Evolutionary conservation across 225 moss, liverwort and hornwort species (phyloP).

Genomic region (Neckera pumila): DNA sequence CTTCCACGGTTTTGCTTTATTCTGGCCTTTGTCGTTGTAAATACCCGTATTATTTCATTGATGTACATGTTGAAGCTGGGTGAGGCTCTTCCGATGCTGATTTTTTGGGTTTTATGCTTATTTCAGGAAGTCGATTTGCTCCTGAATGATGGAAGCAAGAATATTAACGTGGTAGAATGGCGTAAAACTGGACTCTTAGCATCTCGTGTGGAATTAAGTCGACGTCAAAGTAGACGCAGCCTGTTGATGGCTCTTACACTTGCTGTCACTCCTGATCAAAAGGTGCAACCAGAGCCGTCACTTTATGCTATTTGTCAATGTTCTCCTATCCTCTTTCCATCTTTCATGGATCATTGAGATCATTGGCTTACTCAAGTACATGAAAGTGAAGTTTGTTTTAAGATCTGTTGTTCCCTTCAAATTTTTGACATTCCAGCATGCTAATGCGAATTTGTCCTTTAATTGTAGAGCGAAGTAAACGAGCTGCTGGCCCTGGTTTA

Average conservation of each 20-base stretch:
- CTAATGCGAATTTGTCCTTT: neutral
- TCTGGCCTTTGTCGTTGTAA: neutral
- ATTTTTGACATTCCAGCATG: neutral
- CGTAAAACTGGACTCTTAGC: constrained; percentile 58
- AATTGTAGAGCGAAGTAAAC: constrained; percentile 82
- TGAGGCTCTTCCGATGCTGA: neutral
- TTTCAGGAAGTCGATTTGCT: constrained; percentile 88
- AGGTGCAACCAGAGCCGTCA: constrained; percentile 23
- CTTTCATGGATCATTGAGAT: neutral
- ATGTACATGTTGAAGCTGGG: neutral
- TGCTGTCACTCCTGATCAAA: constrained; percentile 72
- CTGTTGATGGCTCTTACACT: constrained; percentile 78
- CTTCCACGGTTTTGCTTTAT: neutral
- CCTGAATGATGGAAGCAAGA: constrained; percentile 96
- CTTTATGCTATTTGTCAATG: neutral
- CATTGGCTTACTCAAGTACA: neutral
- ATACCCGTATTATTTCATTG: neutral
- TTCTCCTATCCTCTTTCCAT: neutral
- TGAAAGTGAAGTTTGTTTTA: neutral
- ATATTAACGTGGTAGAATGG: constrained; percentile 88
- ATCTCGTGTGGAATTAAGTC: constrained; percentile 73
- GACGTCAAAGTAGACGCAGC: constrained; percentile 77
- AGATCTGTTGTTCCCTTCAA: neutral
- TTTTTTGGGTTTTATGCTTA: neutral
- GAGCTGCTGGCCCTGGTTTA: constrained; percentile 90